phyloP scores from a whole-genome alignment of 306 rosid species.

The Rubus parviflorus region DNA sequence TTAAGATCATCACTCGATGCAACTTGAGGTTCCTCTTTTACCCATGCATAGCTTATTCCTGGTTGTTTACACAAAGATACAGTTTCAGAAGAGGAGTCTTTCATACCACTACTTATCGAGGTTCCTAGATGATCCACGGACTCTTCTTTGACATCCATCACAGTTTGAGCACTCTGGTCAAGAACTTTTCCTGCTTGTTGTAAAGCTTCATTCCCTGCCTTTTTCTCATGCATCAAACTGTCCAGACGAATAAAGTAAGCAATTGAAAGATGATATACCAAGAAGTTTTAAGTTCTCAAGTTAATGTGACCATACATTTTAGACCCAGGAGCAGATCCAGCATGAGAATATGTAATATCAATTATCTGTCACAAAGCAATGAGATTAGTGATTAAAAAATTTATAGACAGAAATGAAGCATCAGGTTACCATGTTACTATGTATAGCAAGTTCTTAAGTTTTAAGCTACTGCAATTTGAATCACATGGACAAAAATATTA shows the following conservation, averaged over 20 bases:
- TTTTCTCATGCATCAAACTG: conserved; percentile 35
- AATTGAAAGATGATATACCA: conserved; percentile 4
- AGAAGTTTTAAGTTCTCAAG: conserved; percentile 19
- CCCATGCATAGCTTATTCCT: conserved; percentile 23
- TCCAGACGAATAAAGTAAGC: conserved; percentile 22
- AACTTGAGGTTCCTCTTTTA: conserved; percentile 30
- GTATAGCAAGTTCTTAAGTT: too few relatives aligned
- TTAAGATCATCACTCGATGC: conserved; percentile 18
- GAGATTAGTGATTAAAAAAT: conserved; percentile 5
- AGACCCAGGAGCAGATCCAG: conserved; percentile 39
- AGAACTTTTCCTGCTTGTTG: conserved; percentile 30
- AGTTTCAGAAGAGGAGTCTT: conserved; percentile 30
- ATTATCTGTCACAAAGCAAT: conserved; percentile 40
- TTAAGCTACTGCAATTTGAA: not conserved
- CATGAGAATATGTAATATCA: conserved; percentile 24
- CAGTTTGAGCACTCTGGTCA: conserved; percentile 24
- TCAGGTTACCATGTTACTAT: not conserved
- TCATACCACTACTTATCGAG: conserved; percentile 30
- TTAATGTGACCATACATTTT: conserved; percentile 42
- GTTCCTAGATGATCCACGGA: conserved; percentile 29
- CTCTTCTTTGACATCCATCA: conserved; percentile 32
- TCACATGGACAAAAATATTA: not conserved
- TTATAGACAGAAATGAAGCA: not conserved
- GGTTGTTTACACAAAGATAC: conserved; percentile 25
- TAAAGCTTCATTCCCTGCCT: conserved; percentile 27